Conservation (phyloP, 257 asterid species). For the Jaltomata sinuosa region DNA sequence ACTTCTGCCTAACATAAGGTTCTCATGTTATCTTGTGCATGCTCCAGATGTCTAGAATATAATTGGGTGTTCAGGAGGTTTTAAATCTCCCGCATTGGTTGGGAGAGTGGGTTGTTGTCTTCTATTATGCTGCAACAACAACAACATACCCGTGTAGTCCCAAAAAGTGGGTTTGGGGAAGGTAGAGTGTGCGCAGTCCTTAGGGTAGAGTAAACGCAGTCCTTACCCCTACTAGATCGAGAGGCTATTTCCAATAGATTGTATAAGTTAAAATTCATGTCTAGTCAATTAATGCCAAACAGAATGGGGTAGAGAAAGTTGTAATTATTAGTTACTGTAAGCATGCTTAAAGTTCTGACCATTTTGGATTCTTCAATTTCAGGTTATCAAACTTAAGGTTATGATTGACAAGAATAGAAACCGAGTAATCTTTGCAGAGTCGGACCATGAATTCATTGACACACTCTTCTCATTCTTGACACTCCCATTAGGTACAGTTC, state of each 20-base stretch:
- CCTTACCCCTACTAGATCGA: too few relatives aligned
- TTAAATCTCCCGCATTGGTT: background rate
- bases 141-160: too few relatives aligned
- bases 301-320: background rate
- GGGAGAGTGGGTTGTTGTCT: background rate
- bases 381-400: background rate
- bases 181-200: too few relatives aligned
- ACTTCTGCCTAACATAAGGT: background rate
- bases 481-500: background rate
- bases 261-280: background rate
- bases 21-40: background rate
- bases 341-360: background rate
- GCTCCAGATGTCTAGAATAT: background rate
- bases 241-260: too few relatives aligned
- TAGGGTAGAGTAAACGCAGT: too few relatives aligned
- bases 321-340: background rate
- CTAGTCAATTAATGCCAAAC: background rate
- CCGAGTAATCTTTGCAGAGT: conserved; percentile 1
- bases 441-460: conserved; percentile 1
- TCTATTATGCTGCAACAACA: too few relatives aligned
- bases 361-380: background rate
- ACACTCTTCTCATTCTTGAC: conserved; percentile 6
- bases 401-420: background rate
- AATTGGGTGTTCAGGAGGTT: background rate
- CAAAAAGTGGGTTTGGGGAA: too few relatives aligned